Conservation (phyloP, 331 rosid genomes). For the Ulmus americana region DNA sequence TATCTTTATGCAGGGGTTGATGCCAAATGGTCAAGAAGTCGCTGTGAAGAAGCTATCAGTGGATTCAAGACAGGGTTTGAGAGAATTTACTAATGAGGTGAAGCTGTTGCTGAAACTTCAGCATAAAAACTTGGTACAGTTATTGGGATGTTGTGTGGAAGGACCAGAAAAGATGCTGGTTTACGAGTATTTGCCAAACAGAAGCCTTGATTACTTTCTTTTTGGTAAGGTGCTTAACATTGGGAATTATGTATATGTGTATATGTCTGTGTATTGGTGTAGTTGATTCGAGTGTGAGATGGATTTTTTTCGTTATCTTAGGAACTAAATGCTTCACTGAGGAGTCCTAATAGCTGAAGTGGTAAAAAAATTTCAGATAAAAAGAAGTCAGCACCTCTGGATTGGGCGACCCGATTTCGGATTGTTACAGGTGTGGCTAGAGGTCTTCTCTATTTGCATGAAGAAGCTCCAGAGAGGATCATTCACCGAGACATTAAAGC, state of each 20-base stretch:
- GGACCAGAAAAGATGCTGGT: slow-evolving; percentile 95
- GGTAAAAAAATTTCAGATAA: slow-evolving; percentile 44
- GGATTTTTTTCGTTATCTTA: neutral
- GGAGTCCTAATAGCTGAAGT: slow-evolving; percentile 1
- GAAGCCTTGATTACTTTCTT: slow-evolving; percentile 75
- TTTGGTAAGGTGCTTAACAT: slow-evolving; percentile 39
- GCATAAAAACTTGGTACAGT: slow-evolving; percentile 69
- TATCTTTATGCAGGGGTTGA: slow-evolving; percentile 48
- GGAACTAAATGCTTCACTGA: neutral
- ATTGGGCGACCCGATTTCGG: slow-evolving; percentile 62
- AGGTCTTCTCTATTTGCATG: slow-evolving; percentile 83
- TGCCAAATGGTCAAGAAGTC: slow-evolving; percentile 82
- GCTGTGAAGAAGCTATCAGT: slow-evolving; percentile 78
- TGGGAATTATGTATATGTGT: neutral
- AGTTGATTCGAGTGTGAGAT: neutral
- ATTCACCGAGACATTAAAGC: slow-evolving; percentile 92
- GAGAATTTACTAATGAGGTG: slow-evolving; percentile 80
- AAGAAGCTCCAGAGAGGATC: slow-evolving; percentile 78
- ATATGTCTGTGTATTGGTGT: neutral
- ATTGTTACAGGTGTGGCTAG: slow-evolving; percentile 59
- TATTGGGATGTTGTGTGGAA: slow-evolving; percentile 82
- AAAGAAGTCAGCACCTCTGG: slow-evolving; percentile 46
- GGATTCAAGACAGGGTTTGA: slow-evolving; percentile 71
- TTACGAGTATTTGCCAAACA: slow-evolving; percentile 79
- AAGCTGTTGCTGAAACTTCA: slow-evolving; percentile 64